Evolutionary conservation across 1,284 basidiomycete genomes (phyloP), one percentile per base, ranked within the genome.

Genomic region (Neotropicomus parvogracilis): DNA sequence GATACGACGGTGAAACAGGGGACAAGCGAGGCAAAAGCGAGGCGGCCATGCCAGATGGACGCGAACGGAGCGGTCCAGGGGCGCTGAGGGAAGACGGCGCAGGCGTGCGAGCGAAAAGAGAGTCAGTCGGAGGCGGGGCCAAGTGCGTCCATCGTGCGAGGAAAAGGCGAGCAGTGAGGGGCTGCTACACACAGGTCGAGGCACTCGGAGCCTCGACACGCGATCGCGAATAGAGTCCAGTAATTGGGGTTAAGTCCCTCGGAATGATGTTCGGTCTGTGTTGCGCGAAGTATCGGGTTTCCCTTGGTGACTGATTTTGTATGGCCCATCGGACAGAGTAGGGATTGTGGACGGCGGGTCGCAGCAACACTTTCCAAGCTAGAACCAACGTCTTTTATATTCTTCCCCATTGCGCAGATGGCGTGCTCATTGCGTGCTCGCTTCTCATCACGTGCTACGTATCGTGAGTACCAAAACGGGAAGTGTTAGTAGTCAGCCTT

Each of bases 341-440:
- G 24, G 24, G 24, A 24, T 24, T 4, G 27, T 14, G 11, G 33
- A 8, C 16, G 28, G 19, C 0, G 44, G 28, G 41, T 11, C 6
- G n/a, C 11, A 44, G 11, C 24, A 38, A 8, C 4, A 5, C 19
- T 8, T 24, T 24, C 24, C 24, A 24, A 24, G 24, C 24, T 24
- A 8, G 24, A 24, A n/a, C n/a, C 24, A 24, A 24, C 24, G 8
- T 24, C 24, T 24, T 39, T 35, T 64, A 67, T 68, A 64, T 53
- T 32, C 10, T 53, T 32, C 10, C 12, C 12, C n/a, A 21, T 11
- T 8, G 31, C 19, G 16, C 13, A 24, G 33, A 66, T 67, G 48
- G 52, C 53, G 65, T 66, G 64, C 59, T 51, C n/a, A 45, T 31
- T 49, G 59, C 65, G 62, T 67, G 63, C 59, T 64, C 38, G 31